A percentile compares a stretch with the other conserved stretches of the same genome.
phyloP scores from a whole-genome alignment of 163 green algal species.

The Chlamydomonas reinhardtii region DNA sequence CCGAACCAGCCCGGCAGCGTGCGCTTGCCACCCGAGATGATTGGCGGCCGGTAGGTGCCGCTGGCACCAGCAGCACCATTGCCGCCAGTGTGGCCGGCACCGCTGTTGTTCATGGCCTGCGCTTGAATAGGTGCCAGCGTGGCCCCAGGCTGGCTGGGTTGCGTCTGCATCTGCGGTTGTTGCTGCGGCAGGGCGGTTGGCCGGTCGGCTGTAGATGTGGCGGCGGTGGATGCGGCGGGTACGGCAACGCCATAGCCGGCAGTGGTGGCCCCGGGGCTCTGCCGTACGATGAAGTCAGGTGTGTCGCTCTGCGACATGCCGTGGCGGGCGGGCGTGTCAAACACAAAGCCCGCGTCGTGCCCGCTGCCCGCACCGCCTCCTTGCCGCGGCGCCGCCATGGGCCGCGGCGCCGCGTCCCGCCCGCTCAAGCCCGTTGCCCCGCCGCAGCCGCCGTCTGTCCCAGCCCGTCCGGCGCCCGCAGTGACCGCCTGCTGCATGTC shows the following conservation, averaged over 20 bases:
- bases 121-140: not conserved
- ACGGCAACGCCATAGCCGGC: too few species aligned
- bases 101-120: not conserved
- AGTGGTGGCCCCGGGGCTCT: not conserved
- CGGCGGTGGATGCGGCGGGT: not conserved
- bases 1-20: slow-evolving; percentile 3
- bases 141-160: not conserved
- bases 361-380: too few species aligned
- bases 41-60: not conserved
- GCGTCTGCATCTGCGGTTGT: not conserved
- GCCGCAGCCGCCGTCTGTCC: too few species aligned
- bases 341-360: not conserved
- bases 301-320: not conserved
- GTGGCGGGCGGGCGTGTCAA: not conserved
- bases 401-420: too few species aligned
- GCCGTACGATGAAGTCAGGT: not conserved
- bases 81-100: not conserved
- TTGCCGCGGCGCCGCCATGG: too few species aligned
- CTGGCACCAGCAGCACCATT: not conserved
- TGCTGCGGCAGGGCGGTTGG: not conserved
- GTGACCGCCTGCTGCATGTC: too few species aligned
- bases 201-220: not conserved
- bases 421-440: not conserved
- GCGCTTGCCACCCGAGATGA: slow-evolving; percentile 11
- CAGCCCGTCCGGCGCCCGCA: not conserved